Base-by-base conservation (phyloP, 176 grass and related monocot species). In the Chrysopogon serrulatus region DNA sequence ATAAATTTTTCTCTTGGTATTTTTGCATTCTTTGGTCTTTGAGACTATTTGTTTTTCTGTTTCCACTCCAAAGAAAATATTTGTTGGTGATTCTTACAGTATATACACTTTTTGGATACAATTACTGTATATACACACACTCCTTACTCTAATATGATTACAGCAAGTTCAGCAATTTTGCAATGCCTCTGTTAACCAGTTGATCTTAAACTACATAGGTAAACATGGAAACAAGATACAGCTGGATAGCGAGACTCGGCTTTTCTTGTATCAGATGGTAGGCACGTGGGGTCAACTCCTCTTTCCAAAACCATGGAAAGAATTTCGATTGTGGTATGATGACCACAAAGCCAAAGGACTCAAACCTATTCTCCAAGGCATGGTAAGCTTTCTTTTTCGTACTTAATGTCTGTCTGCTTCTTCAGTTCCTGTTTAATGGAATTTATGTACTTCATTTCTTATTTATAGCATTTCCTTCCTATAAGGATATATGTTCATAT, bases 231-330 rank as follows among this genome's bases (percentile, higher is more conserved):
- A 99, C 81, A 99, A 91, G 83, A 76, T 99, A 86, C 68, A 92
- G 76, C 68, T 96, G 89, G 83, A 90, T 43, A 82, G 85, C 36
- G 93, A 91, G 85, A 88, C 87, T 37, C 84, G 16, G n/a, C 71
- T 99, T 86, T 87, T 99, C 87, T 92, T 99, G 79, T 99, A 99
- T 84, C 96, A 99, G 80, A 92, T 99, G 91, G 96, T 99, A 44
- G 96, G 96, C 77, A 99, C 96, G 36, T 99, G 96, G 96, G 96
- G 93, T 44, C 96, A 99, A 73, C 91, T 99, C 94, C 88, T 99
- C 66, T 99, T 99, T 87, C 96, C 96, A 83, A 96, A 94, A 94
- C 91, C 93, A 48, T 99, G 96, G 96, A 96, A 95, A 86, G 96
- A 99, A 74, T 99, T 99, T 47, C 86, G 96, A 72, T 60, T 95